Conservation (phyloP, 140 eudicot genomes). For the Flaveria floridana region DNA sequence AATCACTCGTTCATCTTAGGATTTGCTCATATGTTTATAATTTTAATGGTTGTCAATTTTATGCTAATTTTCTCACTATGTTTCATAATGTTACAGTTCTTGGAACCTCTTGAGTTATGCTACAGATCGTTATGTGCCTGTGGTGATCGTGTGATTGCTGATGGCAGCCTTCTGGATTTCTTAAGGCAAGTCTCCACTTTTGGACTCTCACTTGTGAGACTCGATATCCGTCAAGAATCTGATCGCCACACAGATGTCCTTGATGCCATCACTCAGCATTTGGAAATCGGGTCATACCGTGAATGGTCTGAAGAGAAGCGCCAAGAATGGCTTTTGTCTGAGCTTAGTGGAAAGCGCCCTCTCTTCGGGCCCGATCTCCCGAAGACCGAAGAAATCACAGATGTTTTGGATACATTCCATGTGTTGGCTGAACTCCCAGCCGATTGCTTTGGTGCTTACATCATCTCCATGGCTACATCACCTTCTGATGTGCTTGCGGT, state of each 20-base stretch:
- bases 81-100: conserved; percentile 51
- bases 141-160: conserved; percentile 93
- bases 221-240: conserved; percentile 96
- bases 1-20: neutral
- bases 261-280: conserved; percentile 85
- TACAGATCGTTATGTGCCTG: conserved; percentile 88
- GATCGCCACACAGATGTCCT: conserved; percentile 95
- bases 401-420: conserved; percentile 78
- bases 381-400: conserved; percentile 89
- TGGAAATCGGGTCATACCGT: conserved; percentile 88
- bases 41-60: neutral
- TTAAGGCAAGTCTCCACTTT: conserved; percentile 93
- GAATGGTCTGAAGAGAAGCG: conserved; percentile 90
- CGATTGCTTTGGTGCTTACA: conserved; percentile 95
- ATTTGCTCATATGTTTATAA: neutral
- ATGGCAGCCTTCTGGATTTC: conserved; percentile 95
- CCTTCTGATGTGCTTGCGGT: conserved; percentile 97
- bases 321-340: conserved; percentile 96
- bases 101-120: conserved; percentile 98
- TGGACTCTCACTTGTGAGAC: conserved; percentile 89
- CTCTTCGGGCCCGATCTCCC: conserved; percentile 91
- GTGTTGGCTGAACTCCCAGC: conserved; percentile 91
- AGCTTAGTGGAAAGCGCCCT: conserved; percentile 86
- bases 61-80: conserved; percentile 10
- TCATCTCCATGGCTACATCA: conserved; percentile 97